Evolutionary conservation across 768 basidiomycete genomes (phyloP).

Genomic region (Phanerodontia chrysosporium): DNA sequence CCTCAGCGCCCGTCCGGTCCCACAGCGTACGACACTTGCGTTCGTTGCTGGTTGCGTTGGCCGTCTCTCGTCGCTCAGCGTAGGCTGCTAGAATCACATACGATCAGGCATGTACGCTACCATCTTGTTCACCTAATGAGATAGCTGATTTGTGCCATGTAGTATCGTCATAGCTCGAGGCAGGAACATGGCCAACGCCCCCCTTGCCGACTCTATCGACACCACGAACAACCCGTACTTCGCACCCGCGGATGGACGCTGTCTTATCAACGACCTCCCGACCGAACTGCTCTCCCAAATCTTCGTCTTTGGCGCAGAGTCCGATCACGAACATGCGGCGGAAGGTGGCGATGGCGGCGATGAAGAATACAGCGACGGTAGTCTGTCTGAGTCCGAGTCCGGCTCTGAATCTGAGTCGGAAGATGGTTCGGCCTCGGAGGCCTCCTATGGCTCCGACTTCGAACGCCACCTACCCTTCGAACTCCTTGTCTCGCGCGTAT

Average conservation of each 20-base stretch:
- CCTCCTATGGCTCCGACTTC: conserved; percentile 18
- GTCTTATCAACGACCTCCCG: conserved; percentile 44
- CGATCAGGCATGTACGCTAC: too few species aligned
- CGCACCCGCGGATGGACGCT: conserved; percentile 18
- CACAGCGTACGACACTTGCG: too few species aligned
- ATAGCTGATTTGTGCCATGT: too few species aligned
- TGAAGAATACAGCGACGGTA: not conserved
- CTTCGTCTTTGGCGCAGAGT: conserved; percentile 21
- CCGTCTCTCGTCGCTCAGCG: too few species aligned
- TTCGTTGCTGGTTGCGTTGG: too few species aligned
- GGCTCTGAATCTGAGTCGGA: conserved; percentile 7
- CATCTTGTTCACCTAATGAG: too few species aligned
- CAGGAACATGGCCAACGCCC: not conserved
- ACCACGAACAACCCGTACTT: conserved; percentile 1
- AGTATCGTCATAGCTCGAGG: too few species aligned
- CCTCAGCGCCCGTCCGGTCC: too few species aligned
- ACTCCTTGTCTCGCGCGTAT: conserved; percentile 56
- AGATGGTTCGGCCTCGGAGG: conserved; percentile 10
- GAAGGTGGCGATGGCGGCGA: not conserved
- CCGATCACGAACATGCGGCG: not conserved
- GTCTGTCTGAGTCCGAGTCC: not conserved
- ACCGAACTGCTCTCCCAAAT: conserved; percentile 54
- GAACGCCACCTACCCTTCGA: conserved; percentile 33
- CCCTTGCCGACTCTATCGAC: not conserved
- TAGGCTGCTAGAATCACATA: too few species aligned